Base-by-base conservation (phyloP, 2,329 filamentous ascomycete species). In the Monosporascus cannonballus region DNA sequence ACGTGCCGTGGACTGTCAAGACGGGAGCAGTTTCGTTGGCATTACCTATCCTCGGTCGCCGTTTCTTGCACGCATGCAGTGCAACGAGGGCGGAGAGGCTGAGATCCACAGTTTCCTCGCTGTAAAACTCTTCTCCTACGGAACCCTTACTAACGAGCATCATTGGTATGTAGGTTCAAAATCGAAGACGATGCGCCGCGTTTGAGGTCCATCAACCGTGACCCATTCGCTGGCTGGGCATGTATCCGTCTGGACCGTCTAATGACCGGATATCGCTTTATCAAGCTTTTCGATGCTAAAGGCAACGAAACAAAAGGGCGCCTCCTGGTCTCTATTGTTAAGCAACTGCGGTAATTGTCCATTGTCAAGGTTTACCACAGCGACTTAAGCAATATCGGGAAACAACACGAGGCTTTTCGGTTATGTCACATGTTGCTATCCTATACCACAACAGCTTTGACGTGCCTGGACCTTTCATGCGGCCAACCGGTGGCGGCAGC, bases 241-340 rank as follows among this genome's bases (percentile, higher is more conserved):
- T 83, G 80, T 61, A 76, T 83, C 61, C 78, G 81, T 3, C 75
- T 84, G 14, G 80, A 83, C 66, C 77, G 80, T 39, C 73, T 84
- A 2, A 75, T 72, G 47, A 68, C 67, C 47, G 81, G 81, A 18
- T 83, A 81, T 65, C 76, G 81, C 45, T 78, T 81, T 56, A 67
- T 84, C 49, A 67, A 71, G 39, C 71, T 84, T 45, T 65, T 75
- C 58, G 74, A 81, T 53, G 66, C 67, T 22, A 68, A 71, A 25
- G 76, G 78, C 18, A 67, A 71, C 46, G 67, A 70, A 14, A 73
- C 77, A 24, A 62, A 69, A 6, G 76, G 75, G 9, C 74, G 76
- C 58, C 64, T 84, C 48, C 69, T 83, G 41, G 76, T 83, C 49
- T 79, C 71, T 53, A 71, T 84, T 34, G 69, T 73, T 44, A 83